These are phyloP conservation scores for Talaromyces sp. DNA, from an alignment of 2,329 filamentous ascomycete species.

Conservation along the genomic window DNA sequence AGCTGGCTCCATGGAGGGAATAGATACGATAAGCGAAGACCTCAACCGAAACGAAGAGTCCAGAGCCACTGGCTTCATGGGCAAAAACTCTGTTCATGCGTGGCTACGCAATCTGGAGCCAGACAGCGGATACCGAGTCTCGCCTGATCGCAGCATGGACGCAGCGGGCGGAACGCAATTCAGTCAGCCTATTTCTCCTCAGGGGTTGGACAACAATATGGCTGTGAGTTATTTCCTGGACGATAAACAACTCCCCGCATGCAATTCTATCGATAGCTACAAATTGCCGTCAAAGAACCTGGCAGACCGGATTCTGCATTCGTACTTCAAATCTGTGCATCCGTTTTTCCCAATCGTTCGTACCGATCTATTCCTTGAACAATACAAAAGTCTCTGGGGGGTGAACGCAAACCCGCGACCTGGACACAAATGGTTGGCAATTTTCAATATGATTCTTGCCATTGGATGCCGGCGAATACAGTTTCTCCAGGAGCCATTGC, in stretches of 20 bases:
- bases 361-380: constrained; percentile 31
- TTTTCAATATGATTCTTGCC: constrained; percentile 45
- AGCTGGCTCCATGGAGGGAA: constrained; percentile 35
- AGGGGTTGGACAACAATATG: constrained; percentile 16
- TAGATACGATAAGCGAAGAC: constrained; percentile 41
- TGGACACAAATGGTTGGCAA: constrained; percentile 36
- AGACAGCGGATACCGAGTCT: background rate
- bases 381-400: constrained; percentile 33
- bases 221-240: constrained; percentile 38
- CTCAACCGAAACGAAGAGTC: constrained; percentile 33
- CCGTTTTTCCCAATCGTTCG: constrained; percentile 38
- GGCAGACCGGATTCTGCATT: constrained; percentile 36
- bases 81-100: constrained; percentile 41
- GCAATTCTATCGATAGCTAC: constrained; percentile 32
- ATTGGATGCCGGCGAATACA: constrained; percentile 39
- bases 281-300: constrained; percentile 32
- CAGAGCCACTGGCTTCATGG: constrained; percentile 37
- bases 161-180: background rate
- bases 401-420: constrained; percentile 19
- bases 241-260: constrained; percentile 25
- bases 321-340: constrained; percentile 38
- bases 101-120: constrained; percentile 33
- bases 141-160: background rate
- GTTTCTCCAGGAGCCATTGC: constrained; percentile 25
- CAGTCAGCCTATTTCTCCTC: background rate